Evolutionary conservation across 2,329 filamentous ascomycete genomes (phyloP).

Genomic region (Byssochlamys sp.): DNA sequence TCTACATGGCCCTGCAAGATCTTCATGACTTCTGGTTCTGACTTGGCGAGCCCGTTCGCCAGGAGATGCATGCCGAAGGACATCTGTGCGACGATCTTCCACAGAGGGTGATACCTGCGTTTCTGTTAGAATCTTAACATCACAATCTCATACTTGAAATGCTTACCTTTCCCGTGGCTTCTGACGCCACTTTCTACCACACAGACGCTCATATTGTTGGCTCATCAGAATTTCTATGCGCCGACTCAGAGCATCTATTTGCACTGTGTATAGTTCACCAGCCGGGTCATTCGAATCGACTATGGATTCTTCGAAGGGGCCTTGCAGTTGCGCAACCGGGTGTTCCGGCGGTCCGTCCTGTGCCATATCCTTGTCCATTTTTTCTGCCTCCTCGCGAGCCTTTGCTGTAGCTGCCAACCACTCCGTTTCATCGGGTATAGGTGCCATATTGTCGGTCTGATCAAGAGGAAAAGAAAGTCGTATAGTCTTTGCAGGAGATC

Average conservation of each 20-base stretch:
- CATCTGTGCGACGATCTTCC: slow-evolving; percentile 85
- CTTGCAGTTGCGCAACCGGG: slow-evolving; percentile 35
- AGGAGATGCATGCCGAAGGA: slow-evolving; percentile 86
- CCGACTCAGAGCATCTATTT: slow-evolving; percentile 38
- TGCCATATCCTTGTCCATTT: slow-evolving; percentile 1
- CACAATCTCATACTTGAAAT: not conserved
- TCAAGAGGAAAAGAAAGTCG: not conserved
- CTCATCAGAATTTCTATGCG: slow-evolving; percentile 60
- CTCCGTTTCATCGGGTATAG: slow-evolving; percentile 6
- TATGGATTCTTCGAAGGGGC: slow-evolving; percentile 39
- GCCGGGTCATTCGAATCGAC: slow-evolving; percentile 23
- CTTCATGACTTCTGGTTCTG: slow-evolving; percentile 73
- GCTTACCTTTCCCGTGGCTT: slow-evolving; percentile 52
- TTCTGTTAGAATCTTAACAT: slow-evolving; percentile 3
- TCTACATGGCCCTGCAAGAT: slow-evolving; percentile 89
- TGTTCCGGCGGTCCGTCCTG: slow-evolving; percentile 22
- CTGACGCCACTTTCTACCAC: slow-evolving; percentile 66
- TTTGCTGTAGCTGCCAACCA: slow-evolving; percentile 6
- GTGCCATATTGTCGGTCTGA: slow-evolving; percentile 2
- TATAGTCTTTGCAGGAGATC: not conserved
- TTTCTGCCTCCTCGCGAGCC: slow-evolving; percentile 4
- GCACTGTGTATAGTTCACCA: slow-evolving; percentile 19
- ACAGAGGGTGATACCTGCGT: slow-evolving; percentile 66
- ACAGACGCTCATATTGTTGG: slow-evolving; percentile 58
- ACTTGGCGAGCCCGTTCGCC: slow-evolving; percentile 76